These are phyloP conservation scores for Ophiobolus disseminans DNA, from an alignment of 2,329 filamentous ascomycete genomes.

Conservation along the genomic window DNA sequence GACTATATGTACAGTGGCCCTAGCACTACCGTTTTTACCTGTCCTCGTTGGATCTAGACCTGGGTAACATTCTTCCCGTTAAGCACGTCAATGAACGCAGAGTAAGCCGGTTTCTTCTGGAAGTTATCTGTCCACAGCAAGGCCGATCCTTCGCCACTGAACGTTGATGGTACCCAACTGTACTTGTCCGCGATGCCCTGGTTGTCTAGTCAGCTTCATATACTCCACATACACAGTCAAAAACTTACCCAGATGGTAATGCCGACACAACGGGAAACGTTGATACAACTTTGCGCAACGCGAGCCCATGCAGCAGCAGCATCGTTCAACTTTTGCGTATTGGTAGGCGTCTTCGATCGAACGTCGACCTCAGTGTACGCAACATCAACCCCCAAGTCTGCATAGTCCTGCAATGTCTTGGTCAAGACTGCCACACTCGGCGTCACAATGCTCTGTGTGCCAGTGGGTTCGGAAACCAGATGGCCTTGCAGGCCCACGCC, in stretches of 20 bases:
- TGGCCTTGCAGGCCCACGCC: conserved; percentile 69
- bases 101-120: conserved; percentile 43
- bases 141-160: conserved; percentile 44
- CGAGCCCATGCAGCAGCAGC: conserved; percentile 54
- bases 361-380: conserved; percentile 69
- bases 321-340: conserved; percentile 48
- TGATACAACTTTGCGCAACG: conserved; percentile 44
- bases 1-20: not conserved
- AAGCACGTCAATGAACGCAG: conserved; percentile 32
- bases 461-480: conserved; percentile 60
- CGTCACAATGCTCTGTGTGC: conserved; percentile 47
- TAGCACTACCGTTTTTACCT: not conserved
- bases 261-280: conserved; percentile 44
- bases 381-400: conserved; percentile 62
- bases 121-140: conserved; percentile 41
- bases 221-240: not conserved
- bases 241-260: conserved; percentile 55
- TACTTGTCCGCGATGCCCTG: conserved; percentile 42
- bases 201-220: conserved; percentile 7
- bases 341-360: conserved; percentile 56
- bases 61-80: conserved; percentile 18
- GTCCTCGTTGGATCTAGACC: not conserved
- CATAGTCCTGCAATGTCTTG: conserved; percentile 59
- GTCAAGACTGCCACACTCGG: conserved; percentile 55
- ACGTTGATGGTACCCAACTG: conserved; percentile 47